A percentile compares a stretch with the other conserved stretches of the same genome.
phyloP scores from a whole-genome alignment of 2,329 filamentous ascomycete genomes.

The Elsinoe necatrix region DNA sequence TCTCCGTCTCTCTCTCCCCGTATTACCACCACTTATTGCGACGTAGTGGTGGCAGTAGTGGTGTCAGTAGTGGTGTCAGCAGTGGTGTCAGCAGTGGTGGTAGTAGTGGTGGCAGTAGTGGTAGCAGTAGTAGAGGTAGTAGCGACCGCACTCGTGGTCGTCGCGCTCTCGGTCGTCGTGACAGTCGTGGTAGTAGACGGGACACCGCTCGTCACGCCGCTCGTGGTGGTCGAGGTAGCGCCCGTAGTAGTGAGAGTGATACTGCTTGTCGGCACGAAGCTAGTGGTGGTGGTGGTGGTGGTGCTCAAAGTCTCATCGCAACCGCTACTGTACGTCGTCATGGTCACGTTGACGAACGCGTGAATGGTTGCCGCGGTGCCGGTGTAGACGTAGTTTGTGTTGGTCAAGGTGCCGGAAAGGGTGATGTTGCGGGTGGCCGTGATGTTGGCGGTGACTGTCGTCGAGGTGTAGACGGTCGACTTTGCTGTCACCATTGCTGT shows the following conservation, averaged over 20 bases:
- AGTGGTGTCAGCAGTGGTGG: neutral
- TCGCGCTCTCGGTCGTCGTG: neutral
- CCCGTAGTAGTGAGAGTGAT: neutral
- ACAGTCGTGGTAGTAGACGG: neutral
- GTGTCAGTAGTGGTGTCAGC: neutral
- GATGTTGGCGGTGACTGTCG: neutral
- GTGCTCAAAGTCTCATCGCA: neutral
- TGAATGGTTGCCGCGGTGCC: constrained; percentile 2
- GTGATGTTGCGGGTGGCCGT: neutral
- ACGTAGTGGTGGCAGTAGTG: neutral
- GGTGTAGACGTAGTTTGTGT: neutral
- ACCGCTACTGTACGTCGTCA: neutral
- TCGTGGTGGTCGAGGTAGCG: neutral
- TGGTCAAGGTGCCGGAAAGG: neutral
- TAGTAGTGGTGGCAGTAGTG: neutral
- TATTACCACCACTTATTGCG: neutral
- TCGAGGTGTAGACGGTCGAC: neutral
- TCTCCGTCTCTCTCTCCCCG: neutral
- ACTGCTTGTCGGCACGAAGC: neutral
- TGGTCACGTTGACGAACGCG: neutral
- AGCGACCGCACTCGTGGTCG: neutral
- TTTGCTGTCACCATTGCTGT: neutral
- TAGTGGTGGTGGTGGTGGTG: neutral
- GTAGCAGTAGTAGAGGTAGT: neutral
- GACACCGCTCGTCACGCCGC: neutral